A percentile compares a stretch with the other conserved stretches of the same genome.
Evolutionary conservation across 2,329 filamentous ascomycete genomes (phyloP).

Genomic region (Aspergillus candidus): DNA sequence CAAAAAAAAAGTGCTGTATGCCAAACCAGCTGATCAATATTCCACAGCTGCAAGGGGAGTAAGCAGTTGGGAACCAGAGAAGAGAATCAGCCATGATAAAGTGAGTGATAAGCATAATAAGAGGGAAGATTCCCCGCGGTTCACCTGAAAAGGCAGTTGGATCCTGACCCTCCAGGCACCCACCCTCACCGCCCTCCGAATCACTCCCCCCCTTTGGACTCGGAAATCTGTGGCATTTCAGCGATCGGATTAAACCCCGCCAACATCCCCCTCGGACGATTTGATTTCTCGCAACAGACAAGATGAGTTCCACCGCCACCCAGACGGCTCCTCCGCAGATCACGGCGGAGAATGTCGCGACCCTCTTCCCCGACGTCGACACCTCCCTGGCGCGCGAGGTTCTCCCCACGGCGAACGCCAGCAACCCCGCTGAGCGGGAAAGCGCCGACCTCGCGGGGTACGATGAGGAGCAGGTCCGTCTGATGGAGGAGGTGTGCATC

Average conservation of each 20-base stretch:
- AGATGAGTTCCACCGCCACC: constrained; percentile 44
- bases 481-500: constrained; percentile 99
- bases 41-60: no score
- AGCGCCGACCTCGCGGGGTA: constrained; percentile 74
- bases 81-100: no score
- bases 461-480: constrained; percentile 92
- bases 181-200: no score
- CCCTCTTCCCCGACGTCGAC: constrained; percentile 78
- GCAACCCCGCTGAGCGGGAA: constrained; percentile 40
- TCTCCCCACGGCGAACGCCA: constrained; percentile 36
- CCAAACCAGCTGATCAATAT: no score
- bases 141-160: no score
- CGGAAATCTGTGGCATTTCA: no score
- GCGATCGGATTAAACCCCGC: neutral
- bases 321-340: constrained; percentile 55
- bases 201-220: no score
- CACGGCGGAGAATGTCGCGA: constrained; percentile 78
- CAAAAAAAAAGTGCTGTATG: no score
- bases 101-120: no score
- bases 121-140: no score
- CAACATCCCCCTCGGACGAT: constrained; percentile 1
- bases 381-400: constrained; percentile 51
- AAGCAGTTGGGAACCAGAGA: no score
- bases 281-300: constrained; percentile 4
- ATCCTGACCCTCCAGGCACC: no score